A percentile compares a stretch with the other conserved stretches of the same genome.
Evolutionary conservation across 805 yeast genomes (phyloP).

Genomic region (Metschnikowia cerradonensis): DNA sequence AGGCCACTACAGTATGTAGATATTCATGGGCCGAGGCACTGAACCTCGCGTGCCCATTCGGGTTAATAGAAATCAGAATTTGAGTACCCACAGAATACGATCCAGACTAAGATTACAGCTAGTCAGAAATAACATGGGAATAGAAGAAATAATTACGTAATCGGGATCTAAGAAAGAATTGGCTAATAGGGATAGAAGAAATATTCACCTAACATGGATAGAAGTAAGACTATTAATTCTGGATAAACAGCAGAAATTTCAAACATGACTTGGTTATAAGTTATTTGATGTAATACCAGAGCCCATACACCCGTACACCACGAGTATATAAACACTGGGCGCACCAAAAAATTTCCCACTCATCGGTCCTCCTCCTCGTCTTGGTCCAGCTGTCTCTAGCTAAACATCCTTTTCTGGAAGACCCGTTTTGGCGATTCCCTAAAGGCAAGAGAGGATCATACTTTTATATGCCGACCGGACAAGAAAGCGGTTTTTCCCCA

Average conservation of each 20-base stretch:
- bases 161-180: no score
- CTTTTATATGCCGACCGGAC: conserved; percentile 15
- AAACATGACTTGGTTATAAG: no score
- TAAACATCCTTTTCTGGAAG: conserved; percentile 30
- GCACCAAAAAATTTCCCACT: not conserved
- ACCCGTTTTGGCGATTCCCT: conserved; percentile 42
- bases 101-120: no score
- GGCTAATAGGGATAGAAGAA: no score
- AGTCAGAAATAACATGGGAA: no score
- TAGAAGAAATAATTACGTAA: no score
- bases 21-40: not conserved
- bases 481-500: conserved; percentile 23
- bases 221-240: no score
- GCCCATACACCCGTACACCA: conserved; percentile 13
- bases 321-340: not conserved
- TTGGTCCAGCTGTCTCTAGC: conserved; percentile 15
- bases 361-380: conserved; percentile 9
- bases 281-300: no score
- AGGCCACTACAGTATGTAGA: not conserved
- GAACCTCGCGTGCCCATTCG: not conserved
- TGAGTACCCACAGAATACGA: no score
- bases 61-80: not conserved
- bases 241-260: no score
- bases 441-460: conserved; percentile 28
- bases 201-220: no score